Evolutionary conservation across 2,329 filamentous ascomycete genomes (phyloP), one percentile per base, ranked within the genome.

Genomic region (Fusarium praegraminearum): DNA sequence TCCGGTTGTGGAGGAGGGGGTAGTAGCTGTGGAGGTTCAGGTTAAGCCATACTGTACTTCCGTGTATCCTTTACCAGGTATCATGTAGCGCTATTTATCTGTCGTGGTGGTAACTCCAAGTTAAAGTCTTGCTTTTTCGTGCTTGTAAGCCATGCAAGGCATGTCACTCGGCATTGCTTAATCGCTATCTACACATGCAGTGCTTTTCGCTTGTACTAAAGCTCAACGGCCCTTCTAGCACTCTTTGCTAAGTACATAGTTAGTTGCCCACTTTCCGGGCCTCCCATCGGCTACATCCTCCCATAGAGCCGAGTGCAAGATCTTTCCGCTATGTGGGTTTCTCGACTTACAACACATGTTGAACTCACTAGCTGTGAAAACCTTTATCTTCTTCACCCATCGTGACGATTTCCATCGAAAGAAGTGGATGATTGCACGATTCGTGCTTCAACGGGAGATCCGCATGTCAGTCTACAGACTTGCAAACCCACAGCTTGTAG

Each of bases 381-480:
- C 45, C 24, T 24, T 40, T 53, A 22, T 53, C 41, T 20, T 20
- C 54, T 33, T 20, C 16, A 11, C 10, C 43, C 24, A 35, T 43
- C 50, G 20, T 40, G 24, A 26, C 41, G 20, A 18, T n/a, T 47
- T n/a, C 32, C 41, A 26, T 22, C 41, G 26, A 18, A 30, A 24
- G 33, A 20, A 28, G 33, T 38, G 32, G 43, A 36, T 16, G 43
- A 15, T 15, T 16, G 16, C 33, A 50, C 49, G 66, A 66, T 43
- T 57, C 61, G 44, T 66, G 54, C 35, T 30, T n/a, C 8, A 28
- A 18, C 20, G 54, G 43, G 50, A 46, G 36, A 51, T 55, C 49
- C 20, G 49, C 55, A 20, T 55, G 43, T 36, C 47, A 65, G 22
- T 33, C 30, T n/a, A 26, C 3, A 10, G 12, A 26, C 10, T 53